Base-by-base conservation (phyloP, 139 green algal genomes). In the Mesotaenium endlicherianum region DNA sequence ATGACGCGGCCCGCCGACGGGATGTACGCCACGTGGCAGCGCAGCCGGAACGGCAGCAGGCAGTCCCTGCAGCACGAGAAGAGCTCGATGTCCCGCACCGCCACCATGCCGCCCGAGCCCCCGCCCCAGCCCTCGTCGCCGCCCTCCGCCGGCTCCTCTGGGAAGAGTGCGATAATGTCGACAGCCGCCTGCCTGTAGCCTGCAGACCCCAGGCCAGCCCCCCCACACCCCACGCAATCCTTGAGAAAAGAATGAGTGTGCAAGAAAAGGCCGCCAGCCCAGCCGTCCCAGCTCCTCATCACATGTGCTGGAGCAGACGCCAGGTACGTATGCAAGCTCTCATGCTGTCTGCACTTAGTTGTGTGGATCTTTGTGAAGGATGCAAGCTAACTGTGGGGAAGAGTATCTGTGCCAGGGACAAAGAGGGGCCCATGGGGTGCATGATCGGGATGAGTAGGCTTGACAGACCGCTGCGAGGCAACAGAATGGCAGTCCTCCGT, bases 51-150 rank as follows among this genome's bases (percentile, higher is more conserved):
- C 1, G 96, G 96, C 55, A 98, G 91, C 36, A 99, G 89, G 17
- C 82, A 93, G 34, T 83, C 71, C 76, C 92, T 82, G 50, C 84
- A 93, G 0, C 93, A 93, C n/a, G 91, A 93, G 1, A 94, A 93
- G 75, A 98, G 96, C 20, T 97, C 92, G 42, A 99, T 95, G 87
- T 98, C 95, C 0, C 93, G 88, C 36, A 98, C 94, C 0, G 97
- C 30, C 1, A 98, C 94, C 6, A 97, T 30, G 42, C 75, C 58
- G 30, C 80, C 80, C 20, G 41, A n/a, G 16, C 80, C 70, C 36
- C 80, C 80, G 31, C 71, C 70, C 31, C 39, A 8, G n/a, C 75
- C 76, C 17, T 77, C 50, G 44, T n/a, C 59, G 41, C 38, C 85
- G 20, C 26, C 44, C 3, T 3, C 67, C 14, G 76, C 49, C 8